These are phyloP conservation scores for Astragalus membranaceus DNA, from an alignment of 306 rosid genomes.

Conservation along the genomic window DNA sequence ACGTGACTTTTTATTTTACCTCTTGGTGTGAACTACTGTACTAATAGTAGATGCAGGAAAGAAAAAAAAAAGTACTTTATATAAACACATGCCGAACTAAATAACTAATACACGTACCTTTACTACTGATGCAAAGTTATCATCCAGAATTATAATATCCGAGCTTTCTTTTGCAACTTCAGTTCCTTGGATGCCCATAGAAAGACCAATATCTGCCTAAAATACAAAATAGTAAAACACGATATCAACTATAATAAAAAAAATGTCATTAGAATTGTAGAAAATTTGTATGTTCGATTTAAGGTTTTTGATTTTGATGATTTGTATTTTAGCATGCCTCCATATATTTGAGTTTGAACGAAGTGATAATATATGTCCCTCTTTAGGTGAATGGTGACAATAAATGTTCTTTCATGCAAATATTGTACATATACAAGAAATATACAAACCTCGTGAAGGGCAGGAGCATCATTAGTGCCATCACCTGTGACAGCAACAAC, in stretches of 20 bases:
- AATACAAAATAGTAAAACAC: conserved; percentile 41
- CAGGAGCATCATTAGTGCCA: conserved; percentile 99
- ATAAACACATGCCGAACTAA: neutral
- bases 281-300: neutral
- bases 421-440: conserved; percentile 16
- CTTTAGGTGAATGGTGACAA: neutral
- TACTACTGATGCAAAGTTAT: conserved; percentile 91
- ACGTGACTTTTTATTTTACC: neutral
- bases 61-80: neutral
- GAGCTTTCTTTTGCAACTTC: conserved; percentile 99
- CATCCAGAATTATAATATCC: conserved; percentile 92
- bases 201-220: conserved; percentile 99
- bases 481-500: conserved; percentile 99
- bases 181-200: conserved; percentile 98
- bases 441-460: conserved; percentile 88
- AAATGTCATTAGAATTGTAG: neutral
- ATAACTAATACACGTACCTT: conserved; percentile 41
- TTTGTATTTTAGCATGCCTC: neutral
- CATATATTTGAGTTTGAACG: neutral
- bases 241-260: conserved; percentile 26
- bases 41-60: neutral
- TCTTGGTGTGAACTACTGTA: neutral
- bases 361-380: neutral
- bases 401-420: neutral
- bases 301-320: conserved; percentile 4